phyloP scores from a whole-genome alignment of 148 eudicot genomes.

The Rheum nobile region DNA sequence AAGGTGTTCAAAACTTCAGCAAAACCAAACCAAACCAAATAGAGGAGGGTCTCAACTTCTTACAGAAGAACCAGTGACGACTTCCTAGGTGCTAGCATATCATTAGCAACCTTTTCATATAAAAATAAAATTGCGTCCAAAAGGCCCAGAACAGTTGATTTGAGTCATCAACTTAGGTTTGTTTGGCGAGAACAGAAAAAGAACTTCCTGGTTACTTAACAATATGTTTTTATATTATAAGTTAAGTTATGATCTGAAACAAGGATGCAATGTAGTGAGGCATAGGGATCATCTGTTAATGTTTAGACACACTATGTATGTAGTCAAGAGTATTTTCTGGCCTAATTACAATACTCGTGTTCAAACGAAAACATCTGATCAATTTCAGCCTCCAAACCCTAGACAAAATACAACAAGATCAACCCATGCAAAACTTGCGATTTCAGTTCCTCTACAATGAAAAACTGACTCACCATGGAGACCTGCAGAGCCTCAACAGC shows the following conservation, averaged over 20 bases:
- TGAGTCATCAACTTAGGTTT: too few relatives aligned
- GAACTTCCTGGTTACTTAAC: too few relatives aligned
- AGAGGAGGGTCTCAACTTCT: background rate
- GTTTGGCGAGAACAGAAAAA: too few relatives aligned
- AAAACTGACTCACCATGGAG: slow-evolving; percentile 47
- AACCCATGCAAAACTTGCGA: background rate
- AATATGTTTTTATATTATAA: too few relatives aligned
- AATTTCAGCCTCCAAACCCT: background rate
- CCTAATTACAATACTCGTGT: background rate
- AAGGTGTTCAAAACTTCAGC: background rate
- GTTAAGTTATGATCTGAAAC: too few relatives aligned
- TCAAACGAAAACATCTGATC: background rate
- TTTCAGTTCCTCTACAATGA: background rate
- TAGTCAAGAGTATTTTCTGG: background rate
- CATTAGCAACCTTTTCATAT: background rate
- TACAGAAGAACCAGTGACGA: background rate
- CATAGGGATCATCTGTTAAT: background rate
- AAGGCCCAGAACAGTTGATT: too few relatives aligned
- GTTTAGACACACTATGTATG: background rate
- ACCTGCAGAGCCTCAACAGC: slow-evolving; percentile 63
- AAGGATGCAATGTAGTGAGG: too few relatives aligned
- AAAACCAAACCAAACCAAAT: background rate
- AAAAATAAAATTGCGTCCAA: background rate
- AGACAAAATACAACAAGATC: background rate
- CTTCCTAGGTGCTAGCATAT: too few relatives aligned